phyloP scores from a whole-genome alignment of 768 basidiomycete species.

The Polyporus arcularius region DNA sequence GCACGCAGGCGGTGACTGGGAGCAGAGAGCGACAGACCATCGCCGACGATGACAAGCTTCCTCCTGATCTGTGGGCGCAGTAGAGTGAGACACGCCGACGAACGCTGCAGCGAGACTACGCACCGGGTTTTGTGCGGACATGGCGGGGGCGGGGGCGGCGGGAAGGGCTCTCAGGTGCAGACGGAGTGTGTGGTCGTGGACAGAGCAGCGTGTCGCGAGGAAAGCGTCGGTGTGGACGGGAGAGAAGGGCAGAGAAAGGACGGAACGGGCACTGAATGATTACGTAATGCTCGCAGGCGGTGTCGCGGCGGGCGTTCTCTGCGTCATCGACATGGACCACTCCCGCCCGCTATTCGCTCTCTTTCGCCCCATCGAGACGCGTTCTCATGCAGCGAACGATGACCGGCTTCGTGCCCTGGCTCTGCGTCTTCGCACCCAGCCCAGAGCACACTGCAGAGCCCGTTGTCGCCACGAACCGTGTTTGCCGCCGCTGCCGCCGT shows the following conservation, averaged over 20 bases:
- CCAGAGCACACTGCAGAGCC: background rate
- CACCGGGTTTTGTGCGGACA: conserved; percentile 47
- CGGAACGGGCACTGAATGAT: conserved; percentile 13
- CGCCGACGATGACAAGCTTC: conserved; percentile 96
- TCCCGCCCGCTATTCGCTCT: background rate
- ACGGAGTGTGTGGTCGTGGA: background rate
- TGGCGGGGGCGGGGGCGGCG: conserved; percentile 4
- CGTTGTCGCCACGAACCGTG: background rate
- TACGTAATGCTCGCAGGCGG: conserved; percentile 14
- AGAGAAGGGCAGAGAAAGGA: conserved; percentile 15
- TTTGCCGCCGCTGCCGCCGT: background rate
- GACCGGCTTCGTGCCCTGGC: background rate
- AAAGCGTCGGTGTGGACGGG: conserved; percentile 3
- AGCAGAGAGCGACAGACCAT: conserved; percentile 56
- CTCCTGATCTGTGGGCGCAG: conserved; percentile 69
- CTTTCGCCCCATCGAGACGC: background rate
- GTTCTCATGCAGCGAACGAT: background rate
- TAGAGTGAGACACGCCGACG: conserved; percentile 4
- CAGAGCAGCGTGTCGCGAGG: background rate
- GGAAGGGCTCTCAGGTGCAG: conserved; percentile 2
- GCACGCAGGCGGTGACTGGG: conserved; percentile 13
- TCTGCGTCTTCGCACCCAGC: background rate
- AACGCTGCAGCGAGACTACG: conserved; percentile 28
- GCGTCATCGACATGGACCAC: background rate
- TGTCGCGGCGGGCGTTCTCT: conserved; percentile 11